These are phyloP conservation scores for Ambrosiella xylebori DNA, from an alignment of 2,329 filamentous ascomycete species.

Conservation along the genomic window DNA sequence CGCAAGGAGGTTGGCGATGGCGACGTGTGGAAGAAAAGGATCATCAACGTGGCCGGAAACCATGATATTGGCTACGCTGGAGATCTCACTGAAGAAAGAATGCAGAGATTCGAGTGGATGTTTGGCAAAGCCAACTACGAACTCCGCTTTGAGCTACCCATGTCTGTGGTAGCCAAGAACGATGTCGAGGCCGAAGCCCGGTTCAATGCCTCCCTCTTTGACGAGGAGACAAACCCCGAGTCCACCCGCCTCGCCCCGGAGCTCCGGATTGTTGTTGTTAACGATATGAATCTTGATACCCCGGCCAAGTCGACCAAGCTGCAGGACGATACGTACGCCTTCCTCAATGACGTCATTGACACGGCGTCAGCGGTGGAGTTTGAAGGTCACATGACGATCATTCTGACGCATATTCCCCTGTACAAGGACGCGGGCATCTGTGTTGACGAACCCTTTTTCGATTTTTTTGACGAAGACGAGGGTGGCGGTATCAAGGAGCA, in stretches of 20 bases:
- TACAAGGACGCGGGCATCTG: constrained; percentile 72
- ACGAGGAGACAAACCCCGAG: constrained; percentile 26
- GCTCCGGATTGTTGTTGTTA: constrained; percentile 69
- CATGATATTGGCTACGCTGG: constrained; percentile 95
- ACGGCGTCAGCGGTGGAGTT: constrained; percentile 43
- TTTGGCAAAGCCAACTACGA: constrained; percentile 91
- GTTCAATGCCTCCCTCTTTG: constrained; percentile 25
- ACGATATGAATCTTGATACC: constrained; percentile 84
- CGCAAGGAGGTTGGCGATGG: constrained; percentile 15
- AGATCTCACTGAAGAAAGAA: constrained; percentile 59
- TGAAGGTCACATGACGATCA: constrained; percentile 54
- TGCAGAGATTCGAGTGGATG: constrained; percentile 63
- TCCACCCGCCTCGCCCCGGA: constrained; percentile 41
- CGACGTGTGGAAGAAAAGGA: constrained; percentile 49
- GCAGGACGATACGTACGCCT: constrained; percentile 61
- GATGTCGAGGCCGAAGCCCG: neutral
- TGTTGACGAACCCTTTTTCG: constrained; percentile 68
- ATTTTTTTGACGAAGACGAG: constrained; percentile 50
- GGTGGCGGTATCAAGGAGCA: constrained; percentile 71
- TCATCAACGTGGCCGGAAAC: constrained; percentile 87
- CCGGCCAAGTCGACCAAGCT: constrained; percentile 51
- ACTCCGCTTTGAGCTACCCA: constrained; percentile 49
- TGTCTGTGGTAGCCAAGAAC: constrained; percentile 21
- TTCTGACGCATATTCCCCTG: constrained; percentile 83
- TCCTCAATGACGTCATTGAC: constrained; percentile 52